These are phyloP conservation scores for Prunella vulgaris DNA, from an alignment of 257 asterid species.

Conservation along the genomic window DNA sequence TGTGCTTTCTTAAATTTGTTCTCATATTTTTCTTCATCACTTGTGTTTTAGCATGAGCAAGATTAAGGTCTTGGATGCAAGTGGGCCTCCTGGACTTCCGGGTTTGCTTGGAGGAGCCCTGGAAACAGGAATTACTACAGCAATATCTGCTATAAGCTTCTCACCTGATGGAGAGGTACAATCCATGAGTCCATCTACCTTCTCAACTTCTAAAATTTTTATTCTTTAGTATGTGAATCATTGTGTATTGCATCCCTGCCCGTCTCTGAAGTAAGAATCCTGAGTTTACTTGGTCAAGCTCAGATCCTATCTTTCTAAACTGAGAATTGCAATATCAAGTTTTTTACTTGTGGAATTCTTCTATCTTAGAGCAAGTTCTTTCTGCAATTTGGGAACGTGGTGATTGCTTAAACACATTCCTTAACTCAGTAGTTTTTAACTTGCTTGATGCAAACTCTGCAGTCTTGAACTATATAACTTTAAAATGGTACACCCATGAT, in stretches of 20 bases:
- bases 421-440: neutral
- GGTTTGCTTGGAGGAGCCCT: conserved; percentile 67
- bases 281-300: neutral
- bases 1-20: conserved; percentile 16
- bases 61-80: conserved; percentile 92
- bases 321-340: conserved; percentile 7
- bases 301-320: neutral
- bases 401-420: neutral
- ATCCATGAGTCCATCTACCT: conserved; percentile 11
- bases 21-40: conserved; percentile 14
- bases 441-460: neutral
- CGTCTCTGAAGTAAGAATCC: neutral
- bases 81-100: conserved; percentile 97
- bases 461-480: neutral
- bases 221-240: neutral
- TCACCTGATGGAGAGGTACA: conserved; percentile 97
- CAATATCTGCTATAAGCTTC: conserved; percentile 90
- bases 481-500: neutral
- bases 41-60: conserved; percentile 66
- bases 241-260: neutral
- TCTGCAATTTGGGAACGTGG: neutral
- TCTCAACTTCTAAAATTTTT: conserved; percentile 7
- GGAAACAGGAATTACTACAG: conserved; percentile 53
- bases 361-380: neutral
- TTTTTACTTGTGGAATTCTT: neutral